Evolutionary conservation across 495 filamentous ascomycete species (phyloP).

Genomic region (Hyaloscypha variabilis): DNA sequence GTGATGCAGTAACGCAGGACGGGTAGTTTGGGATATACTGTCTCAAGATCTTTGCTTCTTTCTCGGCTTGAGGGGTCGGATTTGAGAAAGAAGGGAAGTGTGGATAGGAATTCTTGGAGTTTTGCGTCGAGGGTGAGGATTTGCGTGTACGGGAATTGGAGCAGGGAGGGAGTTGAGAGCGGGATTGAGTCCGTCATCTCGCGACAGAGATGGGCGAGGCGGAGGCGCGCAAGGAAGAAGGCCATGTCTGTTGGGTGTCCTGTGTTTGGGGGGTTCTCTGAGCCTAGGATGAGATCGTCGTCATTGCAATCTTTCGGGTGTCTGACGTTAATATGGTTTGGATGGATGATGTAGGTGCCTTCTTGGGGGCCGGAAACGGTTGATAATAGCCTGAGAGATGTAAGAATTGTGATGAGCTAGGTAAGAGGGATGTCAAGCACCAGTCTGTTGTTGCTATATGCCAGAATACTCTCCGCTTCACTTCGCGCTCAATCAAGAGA

Average conservation of each 20-base stretch:
- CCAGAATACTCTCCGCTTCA: slow-evolving; percentile 47
- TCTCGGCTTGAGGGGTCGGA: slow-evolving; percentile 39
- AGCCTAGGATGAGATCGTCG: slow-evolving; percentile 13
- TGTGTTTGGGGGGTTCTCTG: slow-evolving; percentile 13
- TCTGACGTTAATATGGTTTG: slow-evolving; percentile 45
- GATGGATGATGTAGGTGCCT: slow-evolving; percentile 48
- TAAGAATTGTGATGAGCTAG: neutral
- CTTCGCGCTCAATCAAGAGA: slow-evolving; percentile 37
- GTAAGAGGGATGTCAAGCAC: slow-evolving; percentile 30
- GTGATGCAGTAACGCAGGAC: slow-evolving; percentile 45
- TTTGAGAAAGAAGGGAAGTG: slow-evolving; percentile 35
- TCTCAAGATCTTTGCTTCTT: slow-evolving; percentile 39
- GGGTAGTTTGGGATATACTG: slow-evolving; percentile 39
- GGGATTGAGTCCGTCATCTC: slow-evolving; percentile 43
- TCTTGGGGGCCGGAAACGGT: slow-evolving; percentile 49
- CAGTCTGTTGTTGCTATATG: slow-evolving; percentile 49
- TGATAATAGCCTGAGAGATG: slow-evolving; percentile 14
- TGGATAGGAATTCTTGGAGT: slow-evolving; percentile 34
- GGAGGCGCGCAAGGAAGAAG: slow-evolving; percentile 45
- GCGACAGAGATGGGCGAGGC: slow-evolving; percentile 43
- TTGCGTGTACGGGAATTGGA: slow-evolving; percentile 40
- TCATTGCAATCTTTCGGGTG: slow-evolving; percentile 38
- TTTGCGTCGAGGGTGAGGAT: slow-evolving; percentile 42
- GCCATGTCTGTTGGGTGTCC: slow-evolving; percentile 45
- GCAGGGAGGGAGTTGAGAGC: slow-evolving; percentile 34